Evolutionary conservation across 495 filamentous ascomycete species (phyloP), one percentile per base, ranked within the genome.

Genomic region (Podospora comata): DNA sequence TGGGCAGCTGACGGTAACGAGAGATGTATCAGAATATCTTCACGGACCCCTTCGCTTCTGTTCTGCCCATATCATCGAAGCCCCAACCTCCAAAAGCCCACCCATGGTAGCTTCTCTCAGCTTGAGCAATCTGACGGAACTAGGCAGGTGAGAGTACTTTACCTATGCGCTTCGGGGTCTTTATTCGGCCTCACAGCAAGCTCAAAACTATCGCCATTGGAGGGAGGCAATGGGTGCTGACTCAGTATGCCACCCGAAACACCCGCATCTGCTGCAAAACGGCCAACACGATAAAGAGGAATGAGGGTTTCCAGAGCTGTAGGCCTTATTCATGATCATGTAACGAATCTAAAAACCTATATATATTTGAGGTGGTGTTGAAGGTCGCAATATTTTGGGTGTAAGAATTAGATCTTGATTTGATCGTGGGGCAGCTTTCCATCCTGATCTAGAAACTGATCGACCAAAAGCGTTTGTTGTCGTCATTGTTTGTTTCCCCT

Each of bases 401-500:
- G 7, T 32, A 5, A 4, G 4, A 48, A 48, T 18, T 48, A 48
- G 0, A 48, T 48, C 39, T 48, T 48, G 39, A 11, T 48, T 32
- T 32, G 9, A 48, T 48, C 39, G 39, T 48, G 39, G 39, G 39
- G 39, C 39, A 13, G 39, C 30, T 48, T 48, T 48, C 39, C 39
- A 48, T 48, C 39, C 39, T 48, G 39, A 48, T 48, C 39, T 48
- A 48, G 39, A n/a, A 34, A 62, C 27, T 62, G 59, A 61, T 62
- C 19, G 19, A 6, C 27, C 44, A 48, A 61, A 61, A 19, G 56
- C 28, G 1, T 61, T 62, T 61, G 62, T 62, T 65, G 48, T 5
- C 67, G 57, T 62, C 58, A 66, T 63, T 34, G 54, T 26, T 65
- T 48, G 9, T 13, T 48, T 48, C 39, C 39, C 39, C 39, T 48